Evolutionary conservation across 345 rosid genomes (phyloP).

Genomic region (Eucalyptus viminalis): DNA sequence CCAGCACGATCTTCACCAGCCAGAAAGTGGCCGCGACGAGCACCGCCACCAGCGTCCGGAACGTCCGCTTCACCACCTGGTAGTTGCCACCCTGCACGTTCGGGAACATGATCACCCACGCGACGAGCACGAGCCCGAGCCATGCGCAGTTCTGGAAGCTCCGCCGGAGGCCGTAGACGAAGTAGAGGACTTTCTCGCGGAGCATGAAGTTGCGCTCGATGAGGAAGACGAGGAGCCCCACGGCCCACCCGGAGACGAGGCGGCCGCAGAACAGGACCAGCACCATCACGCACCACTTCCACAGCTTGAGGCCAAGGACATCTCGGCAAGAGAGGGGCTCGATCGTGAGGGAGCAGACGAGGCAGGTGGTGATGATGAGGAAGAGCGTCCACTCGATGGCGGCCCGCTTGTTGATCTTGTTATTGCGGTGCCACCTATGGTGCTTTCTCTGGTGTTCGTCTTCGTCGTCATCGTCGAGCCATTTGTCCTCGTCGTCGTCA

Average conservation of each 20-base stretch:
- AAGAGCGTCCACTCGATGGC: conserved; percentile 20
- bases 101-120: conserved; percentile 17
- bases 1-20: conserved; percentile 35
- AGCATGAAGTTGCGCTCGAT: conserved; percentile 30
- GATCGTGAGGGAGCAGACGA: conserved; percentile 19
- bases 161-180: conserved; percentile 20
- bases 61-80: conserved; percentile 5
- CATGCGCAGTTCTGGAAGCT: conserved; percentile 29
- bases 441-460: not conserved
- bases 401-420: conserved; percentile 6
- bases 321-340: not conserved
- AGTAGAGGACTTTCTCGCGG: conserved; percentile 27
- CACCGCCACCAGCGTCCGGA: conserved; percentile 17
- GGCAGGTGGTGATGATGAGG: conserved; percentile 14
- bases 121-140: conserved; percentile 16
- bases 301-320: conserved; percentile 14
- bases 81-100: conserved; percentile 14
- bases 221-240: conserved; percentile 12
- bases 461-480: not conserved
- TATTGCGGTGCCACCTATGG: not conserved
- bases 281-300: conserved; percentile 48
- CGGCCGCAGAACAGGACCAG: conserved; percentile 27
- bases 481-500: conserved; percentile 11
- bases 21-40: conserved; percentile 39
- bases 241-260: conserved; percentile 18